Evolutionary conservation across 306 rosid species (phyloP), one percentile per base, ranked within the genome.

Genomic region (Cucumis hystrix): DNA sequence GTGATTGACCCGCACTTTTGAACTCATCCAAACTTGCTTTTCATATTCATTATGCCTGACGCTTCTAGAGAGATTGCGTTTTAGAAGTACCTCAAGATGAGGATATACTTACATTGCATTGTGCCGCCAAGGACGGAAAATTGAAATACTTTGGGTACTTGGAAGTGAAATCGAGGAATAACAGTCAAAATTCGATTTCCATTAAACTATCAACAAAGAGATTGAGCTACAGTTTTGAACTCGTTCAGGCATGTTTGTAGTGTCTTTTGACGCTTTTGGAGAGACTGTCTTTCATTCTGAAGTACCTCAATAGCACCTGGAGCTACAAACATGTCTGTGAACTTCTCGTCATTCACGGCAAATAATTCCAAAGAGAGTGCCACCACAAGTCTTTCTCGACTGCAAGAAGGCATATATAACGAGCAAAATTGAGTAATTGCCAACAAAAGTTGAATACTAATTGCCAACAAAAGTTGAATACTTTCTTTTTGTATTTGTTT

Each of bases 251-350:
- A 92, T 77, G 97, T 85, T 23, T 87, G 91, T 47, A 95, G 96
- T 51, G 81, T 86, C 87, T 95, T 95, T 83, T 92, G 96, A 35
- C 96, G 93, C 86, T 92, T 95, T 58, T 78, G 80, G 59, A 95
- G 96, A 71, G 89, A 92, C 81, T 89, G 92, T 52, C 79, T 83
- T 41, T 95, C 93, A 35, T 80, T 87, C 77, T 89, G 91, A 45
- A 92, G 83, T 74, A 85, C 78, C 78, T 92, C 92, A 77, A 90
- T 84, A 51, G 98, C 96, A 9, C 95, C 93, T 2, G 98, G 98
- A 25, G 96, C 97, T 20, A 95, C 90, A 86, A 95, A 95, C 99
- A 92, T 92, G 83, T 90, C 97, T 96, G 88, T 89, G 87, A 92
- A 95, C 75, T 87, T 95, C 69, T 92, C 97, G 77, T 95, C 98